Base-by-base conservation (phyloP, 257 asterid species). In the Dorcoceras hygrometricum region DNA sequence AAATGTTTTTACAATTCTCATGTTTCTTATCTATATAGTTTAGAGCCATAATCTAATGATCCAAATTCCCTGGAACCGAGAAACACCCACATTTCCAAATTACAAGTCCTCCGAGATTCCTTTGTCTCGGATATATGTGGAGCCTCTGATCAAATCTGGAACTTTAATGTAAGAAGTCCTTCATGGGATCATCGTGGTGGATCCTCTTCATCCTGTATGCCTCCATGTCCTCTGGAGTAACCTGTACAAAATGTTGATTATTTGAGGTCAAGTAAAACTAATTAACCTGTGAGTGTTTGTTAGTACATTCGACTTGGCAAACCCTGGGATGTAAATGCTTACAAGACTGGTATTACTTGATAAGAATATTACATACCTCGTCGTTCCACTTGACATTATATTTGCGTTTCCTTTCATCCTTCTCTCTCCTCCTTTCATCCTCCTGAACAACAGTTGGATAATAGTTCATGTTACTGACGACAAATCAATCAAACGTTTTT, bases 341-440 rank as follows among this genome's bases (percentile, higher is more conserved):
- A 10, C 0, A 28, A 31, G 46, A 36, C 10, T 36, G 46, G 16
- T 36, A 36, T 8, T 11, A 36, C 10, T 36, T 36, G 46, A 10
- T 8, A 54, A 14, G 65, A 55, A 32, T 23, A 23, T 18, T 19
- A 50, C 23, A 34, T 73, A 91, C 98, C 95, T 90, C 96, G n/a
- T 88, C 95, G 19, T 88, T 85, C 89, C 92, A 90, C 83, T 85
- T 90, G 73, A 93, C 95, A 25, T 93, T 90, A 70, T 85, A 93
- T 71, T 88, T 90, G 71, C 96, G 86, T 57, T 93, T 93, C 71
- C 95, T 88, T 75, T 93, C 99, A 77, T 90, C 97, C 68, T 76
- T 83, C 73, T 82, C 97, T 79, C 86, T 85, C 79, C 32, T 81
- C 90, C 86, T 78, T 66, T 75, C 88, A 24, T 93, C 95, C 93